Evolutionary conservation across 768 basidiomycete species (phyloP), one percentile per base, ranked within the genome.

Genomic region (Panellus pusillus): DNA sequence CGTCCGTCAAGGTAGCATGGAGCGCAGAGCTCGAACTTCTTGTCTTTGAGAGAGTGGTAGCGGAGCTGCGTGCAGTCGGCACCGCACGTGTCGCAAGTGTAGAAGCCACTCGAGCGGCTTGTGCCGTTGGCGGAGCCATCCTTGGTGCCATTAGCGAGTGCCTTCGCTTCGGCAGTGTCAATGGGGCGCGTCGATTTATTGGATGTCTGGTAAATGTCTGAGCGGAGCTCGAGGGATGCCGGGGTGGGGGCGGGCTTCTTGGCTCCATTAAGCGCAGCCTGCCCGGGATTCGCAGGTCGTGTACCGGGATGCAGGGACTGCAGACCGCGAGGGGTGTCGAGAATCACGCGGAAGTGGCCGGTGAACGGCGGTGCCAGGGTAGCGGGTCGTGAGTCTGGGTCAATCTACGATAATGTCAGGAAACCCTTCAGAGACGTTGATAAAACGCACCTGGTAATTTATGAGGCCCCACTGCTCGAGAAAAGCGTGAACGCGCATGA

Each of bases 401-500:
- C 97, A 65, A 99, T 92, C 96, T 99, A 63, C 2, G 45, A 13
- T 35, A 32, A 35, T 38, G 42, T 55, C 32, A 54, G 54, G 28
- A 60, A 12, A 5, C 2, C n/a, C 2, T 42, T 54, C 37, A 36
- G 40, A 17, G 38, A 49, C 19, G 40, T 28, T 11, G 7, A 31
- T 44, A 1, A 27, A 19, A 65, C 82, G 51, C 59, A 94, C 96
- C 80, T 99, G 97, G 70, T 99, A 99, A 74, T 99, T 99, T 66
- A 99, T 86, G 54, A 99, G 77, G 0, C 97, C 97, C 97, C 97
- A 99, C 65, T 98, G 97, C 68, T 98, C 97, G 29, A 99, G 78
- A 69, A 99, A 98, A 4, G 94, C 95, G 70, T 99, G 97, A 1
- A 99, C 96, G 47, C 97, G 86, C 95, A 98, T 96, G 64, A 99